Evolutionary conservation across 2,329 filamentous ascomycete genomes (phyloP).

Genomic region (Tolypocladium guangdongense): DNA sequence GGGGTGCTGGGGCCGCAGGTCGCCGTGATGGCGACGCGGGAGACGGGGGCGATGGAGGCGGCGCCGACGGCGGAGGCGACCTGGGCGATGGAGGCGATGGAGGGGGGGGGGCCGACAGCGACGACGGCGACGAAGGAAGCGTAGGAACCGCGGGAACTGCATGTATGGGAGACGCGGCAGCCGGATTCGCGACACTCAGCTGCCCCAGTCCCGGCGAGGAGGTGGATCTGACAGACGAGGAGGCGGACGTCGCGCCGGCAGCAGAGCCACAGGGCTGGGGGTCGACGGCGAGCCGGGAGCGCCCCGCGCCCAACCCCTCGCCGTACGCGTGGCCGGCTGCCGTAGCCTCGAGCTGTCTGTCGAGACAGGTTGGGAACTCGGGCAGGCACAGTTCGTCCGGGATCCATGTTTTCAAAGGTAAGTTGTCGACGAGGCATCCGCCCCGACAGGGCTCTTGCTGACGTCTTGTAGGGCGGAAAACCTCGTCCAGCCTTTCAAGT

Average conservation of each 20-base stretch:
- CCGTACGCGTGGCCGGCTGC: not conserved
- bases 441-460: not conserved
- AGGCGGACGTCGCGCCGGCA: not conserved
- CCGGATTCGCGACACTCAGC: not conserved
- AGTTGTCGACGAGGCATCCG: not conserved
- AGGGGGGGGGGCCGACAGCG: not conserved
- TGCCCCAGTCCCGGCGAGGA: too few species aligned
- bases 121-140: not conserved
- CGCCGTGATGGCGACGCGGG: not conserved
- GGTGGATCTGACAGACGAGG: not conserved
- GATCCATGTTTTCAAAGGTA: not conserved
- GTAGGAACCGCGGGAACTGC: not conserved
- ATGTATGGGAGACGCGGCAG: not conserved
- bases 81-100: not conserved
- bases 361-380: not conserved
- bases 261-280: not conserved
- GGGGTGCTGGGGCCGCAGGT: not conserved
- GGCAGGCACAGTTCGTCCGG: not conserved
- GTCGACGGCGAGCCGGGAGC: not conserved
- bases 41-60: not conserved
- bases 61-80: not conserved
- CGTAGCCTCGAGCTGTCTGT: not conserved
- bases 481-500: too few species aligned
- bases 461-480: too few species aligned
- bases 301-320: not conserved